phyloP scores from a whole-genome alignment of 805 yeast genomes.

The Ogataea wickerhamii region DNA sequence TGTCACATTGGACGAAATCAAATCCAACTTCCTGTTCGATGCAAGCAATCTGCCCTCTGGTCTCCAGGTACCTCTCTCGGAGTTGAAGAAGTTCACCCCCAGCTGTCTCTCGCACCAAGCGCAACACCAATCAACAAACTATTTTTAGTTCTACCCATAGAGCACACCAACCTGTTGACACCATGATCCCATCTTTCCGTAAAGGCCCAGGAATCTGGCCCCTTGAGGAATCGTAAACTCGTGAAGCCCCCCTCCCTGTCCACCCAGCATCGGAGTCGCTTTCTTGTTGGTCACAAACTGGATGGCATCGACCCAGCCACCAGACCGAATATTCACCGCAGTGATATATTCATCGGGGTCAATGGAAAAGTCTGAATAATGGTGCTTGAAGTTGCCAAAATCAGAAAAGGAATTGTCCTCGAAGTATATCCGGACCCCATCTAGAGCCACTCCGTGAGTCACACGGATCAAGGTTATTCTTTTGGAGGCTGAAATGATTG shows the following conservation, averaged over 20 bases:
- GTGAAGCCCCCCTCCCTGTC: conserved; percentile 58
- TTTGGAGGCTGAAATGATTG: conserved; percentile 16
- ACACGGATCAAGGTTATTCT: conserved; percentile 52
- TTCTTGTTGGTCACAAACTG: conserved; percentile 67
- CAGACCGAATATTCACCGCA: conserved; percentile 64
- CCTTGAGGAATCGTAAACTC: conserved; percentile 64
- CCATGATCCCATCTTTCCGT: conserved; percentile 71
- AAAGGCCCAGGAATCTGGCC: conserved; percentile 59
- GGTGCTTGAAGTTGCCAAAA: conserved; percentile 52
- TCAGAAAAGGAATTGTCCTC: conserved; percentile 21
- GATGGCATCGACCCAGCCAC: conserved; percentile 87
- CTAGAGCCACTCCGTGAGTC: conserved; percentile 73
- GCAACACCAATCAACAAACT: too few species aligned
- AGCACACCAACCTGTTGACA: conserved; percentile 68
- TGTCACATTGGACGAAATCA: conserved; percentile 12
- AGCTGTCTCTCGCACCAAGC: conserved; percentile 12
- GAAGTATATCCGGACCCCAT: conserved; percentile 65
- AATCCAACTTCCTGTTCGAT: conserved; percentile 16
- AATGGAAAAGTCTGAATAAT: conserved; percentile 55
- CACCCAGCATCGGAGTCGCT: conserved; percentile 60
- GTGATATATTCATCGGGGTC: conserved; percentile 54
- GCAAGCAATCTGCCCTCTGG: conserved; percentile 25
- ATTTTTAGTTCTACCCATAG: conserved; percentile 36
- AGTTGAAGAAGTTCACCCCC: conserved; percentile 17
- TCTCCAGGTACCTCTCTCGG: conserved; percentile 24